phyloP scores from a whole-genome alignment of 345 rosid genomes.

The Eucalyptus viminalis region DNA sequence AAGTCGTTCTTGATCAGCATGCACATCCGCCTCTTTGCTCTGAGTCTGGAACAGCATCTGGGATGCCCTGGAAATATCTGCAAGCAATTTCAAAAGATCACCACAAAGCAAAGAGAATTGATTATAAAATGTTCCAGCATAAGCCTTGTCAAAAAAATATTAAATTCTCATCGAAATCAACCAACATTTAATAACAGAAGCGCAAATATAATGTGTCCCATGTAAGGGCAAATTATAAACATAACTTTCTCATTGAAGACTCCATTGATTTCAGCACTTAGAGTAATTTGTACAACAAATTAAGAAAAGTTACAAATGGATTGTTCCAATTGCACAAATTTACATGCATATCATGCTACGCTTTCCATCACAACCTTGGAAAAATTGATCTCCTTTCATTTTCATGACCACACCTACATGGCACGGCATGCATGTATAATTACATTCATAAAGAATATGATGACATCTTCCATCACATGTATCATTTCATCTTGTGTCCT shows the following conservation, averaged over 20 bases:
- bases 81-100: not conserved
- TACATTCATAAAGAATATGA: not conserved
- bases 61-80: constrained; percentile 91
- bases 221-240: not conserved
- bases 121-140: not conserved
- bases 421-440: not conserved
- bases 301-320: not conserved
- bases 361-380: not conserved
- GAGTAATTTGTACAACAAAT: not conserved
- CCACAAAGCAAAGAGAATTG: not conserved
- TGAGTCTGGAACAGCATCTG: constrained; percentile 57
- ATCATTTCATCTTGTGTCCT: not conserved
- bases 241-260: not conserved
- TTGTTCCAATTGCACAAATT: not conserved
- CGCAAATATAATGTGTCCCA: not conserved
- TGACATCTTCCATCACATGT: not conserved
- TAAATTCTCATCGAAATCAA: not conserved
- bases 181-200: not conserved
- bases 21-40: constrained; percentile 93
- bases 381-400: not conserved
- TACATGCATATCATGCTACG: not conserved
- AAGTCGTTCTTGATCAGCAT: constrained; percentile 28
- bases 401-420: not conserved
- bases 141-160: not conserved
- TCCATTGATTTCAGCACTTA: not conserved